phyloP scores from a whole-genome alignment of 306 rosid genomes.

The Lathyrus tuberosus region DNA sequence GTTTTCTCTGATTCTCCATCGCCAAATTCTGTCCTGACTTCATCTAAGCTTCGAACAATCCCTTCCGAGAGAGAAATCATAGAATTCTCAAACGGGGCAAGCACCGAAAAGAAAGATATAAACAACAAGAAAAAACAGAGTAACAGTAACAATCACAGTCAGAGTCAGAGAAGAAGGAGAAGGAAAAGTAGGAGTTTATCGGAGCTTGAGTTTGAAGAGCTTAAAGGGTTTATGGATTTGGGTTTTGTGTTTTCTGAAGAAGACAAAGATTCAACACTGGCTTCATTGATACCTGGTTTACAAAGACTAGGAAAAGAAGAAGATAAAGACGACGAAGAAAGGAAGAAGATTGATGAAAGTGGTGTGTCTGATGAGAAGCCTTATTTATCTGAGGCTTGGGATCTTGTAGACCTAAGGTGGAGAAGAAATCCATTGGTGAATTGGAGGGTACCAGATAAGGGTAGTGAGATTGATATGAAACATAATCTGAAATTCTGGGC shows the following conservation, averaged over 20 bases:
- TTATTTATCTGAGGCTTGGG: slow-evolving; percentile 88
- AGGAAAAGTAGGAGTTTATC: slow-evolving; percentile 55
- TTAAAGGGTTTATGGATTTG: slow-evolving; percentile 89
- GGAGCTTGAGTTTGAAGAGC: slow-evolving; percentile 73
- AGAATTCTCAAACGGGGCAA: slow-evolving; percentile 34
- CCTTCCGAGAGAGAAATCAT: slow-evolving; percentile 52
- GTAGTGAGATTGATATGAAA: slow-evolving; percentile 63
- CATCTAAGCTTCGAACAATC: slow-evolving; percentile 50
- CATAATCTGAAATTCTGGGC: slow-evolving; percentile 72
- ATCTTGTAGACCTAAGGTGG: slow-evolving; percentile 46
- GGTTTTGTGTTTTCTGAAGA: slow-evolving; percentile 83
- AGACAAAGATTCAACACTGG: slow-evolving; percentile 59
- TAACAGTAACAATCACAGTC: slow-evolving; percentile 22
- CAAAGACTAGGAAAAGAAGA: slow-evolving; percentile 57
- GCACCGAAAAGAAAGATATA: not conserved
- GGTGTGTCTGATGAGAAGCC: slow-evolving; percentile 51
- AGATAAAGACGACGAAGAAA: slow-evolving; percentile 32
- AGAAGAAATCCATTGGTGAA: slow-evolving; percentile 43
- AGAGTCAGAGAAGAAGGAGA: not conserved
- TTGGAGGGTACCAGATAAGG: slow-evolving; percentile 59
- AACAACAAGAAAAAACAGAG: slow-evolving; percentile 20
- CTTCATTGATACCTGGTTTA: slow-evolving; percentile 69
- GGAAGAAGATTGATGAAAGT: slow-evolving; percentile 30
- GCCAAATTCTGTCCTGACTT: slow-evolving; percentile 45
- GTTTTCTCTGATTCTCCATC: slow-evolving; percentile 38